These are phyloP conservation scores for Mycotypha africana DNA, from an alignment of 371 early-diverging fungal species.

Conservation along the genomic window DNA sequence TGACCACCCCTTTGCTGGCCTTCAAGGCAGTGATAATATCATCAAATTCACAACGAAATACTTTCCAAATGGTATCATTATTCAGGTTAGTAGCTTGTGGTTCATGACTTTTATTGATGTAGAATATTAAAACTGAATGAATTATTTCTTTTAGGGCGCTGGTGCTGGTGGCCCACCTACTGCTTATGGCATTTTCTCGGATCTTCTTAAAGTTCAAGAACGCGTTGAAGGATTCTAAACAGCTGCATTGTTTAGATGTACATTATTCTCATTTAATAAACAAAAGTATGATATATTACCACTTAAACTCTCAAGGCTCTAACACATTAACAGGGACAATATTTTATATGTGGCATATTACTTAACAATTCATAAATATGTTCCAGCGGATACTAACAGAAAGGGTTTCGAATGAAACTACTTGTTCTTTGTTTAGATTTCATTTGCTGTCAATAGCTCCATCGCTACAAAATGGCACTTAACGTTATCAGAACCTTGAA, in stretches of 20 bases:
- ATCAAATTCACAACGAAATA: constrained; percentile 91
- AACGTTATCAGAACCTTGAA: no score
- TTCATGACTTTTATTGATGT: no score
- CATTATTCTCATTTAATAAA: not conserved
- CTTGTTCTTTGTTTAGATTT: no score
- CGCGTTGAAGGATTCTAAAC: constrained; percentile 43
- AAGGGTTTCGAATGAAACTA: no score
- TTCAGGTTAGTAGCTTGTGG: constrained; percentile 69
- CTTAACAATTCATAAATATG: no score
- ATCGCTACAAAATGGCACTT: no score
- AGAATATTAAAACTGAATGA: not conserved
- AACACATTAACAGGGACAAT: no score
- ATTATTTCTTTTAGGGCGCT: constrained; percentile 55
- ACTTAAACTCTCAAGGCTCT: no score
- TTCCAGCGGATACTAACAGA: no score
- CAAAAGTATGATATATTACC: no score
- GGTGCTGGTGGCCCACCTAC: constrained; percentile 97
- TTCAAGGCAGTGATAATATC: constrained; percentile 94
- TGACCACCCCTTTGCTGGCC: constrained; percentile 89
- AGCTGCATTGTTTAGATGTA: not conserved
- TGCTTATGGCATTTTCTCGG: constrained; percentile 92
- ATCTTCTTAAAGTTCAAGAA: constrained; percentile 77
- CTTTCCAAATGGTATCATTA: constrained; percentile 90
- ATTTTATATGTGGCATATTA: no score
- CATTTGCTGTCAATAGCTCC: no score